These are phyloP conservation scores for Sodiomyces alkalinus DNA, from an alignment of 2,329 filamentous ascomycete species.

Conservation along the genomic window DNA sequence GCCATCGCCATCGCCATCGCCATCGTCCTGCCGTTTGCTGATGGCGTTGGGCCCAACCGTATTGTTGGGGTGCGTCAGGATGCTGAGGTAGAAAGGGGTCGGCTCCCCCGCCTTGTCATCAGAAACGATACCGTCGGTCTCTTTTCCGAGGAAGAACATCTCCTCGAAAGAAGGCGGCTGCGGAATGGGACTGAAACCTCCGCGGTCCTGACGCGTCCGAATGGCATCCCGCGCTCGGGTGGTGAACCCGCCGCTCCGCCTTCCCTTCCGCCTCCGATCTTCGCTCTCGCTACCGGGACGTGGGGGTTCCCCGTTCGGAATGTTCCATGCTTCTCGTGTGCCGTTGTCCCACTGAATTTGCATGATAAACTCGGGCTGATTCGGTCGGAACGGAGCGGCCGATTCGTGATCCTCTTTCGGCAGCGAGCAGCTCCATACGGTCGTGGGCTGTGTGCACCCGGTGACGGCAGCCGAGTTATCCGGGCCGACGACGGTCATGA, in stretches of 20 bases:
- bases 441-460: slow-evolving; percentile 56
- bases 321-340: slow-evolving; percentile 34
- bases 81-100: slow-evolving; percentile 76
- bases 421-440: slow-evolving; percentile 74
- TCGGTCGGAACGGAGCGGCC: slow-evolving; percentile 45
- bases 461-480: slow-evolving; percentile 48
- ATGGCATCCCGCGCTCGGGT: slow-evolving; percentile 7
- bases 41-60: slow-evolving; percentile 14
- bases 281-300: slow-evolving; percentile 11
- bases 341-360: slow-evolving; percentile 60
- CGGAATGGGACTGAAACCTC: slow-evolving; percentile 35
- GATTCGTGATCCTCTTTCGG: slow-evolving; percentile 61
- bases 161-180: slow-evolving; percentile 49
- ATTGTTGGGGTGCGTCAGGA: slow-evolving; percentile 35
- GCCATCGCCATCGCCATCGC: neutral
- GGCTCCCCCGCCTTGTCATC: slow-evolving; percentile 64
- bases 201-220: slow-evolving; percentile 9
- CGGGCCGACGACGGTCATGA: slow-evolving; percentile 63
- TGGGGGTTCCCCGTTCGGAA: slow-evolving; percentile 22
- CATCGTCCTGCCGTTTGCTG: slow-evolving; percentile 13
- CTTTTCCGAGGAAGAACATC: slow-evolving; percentile 69
- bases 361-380: slow-evolving; percentile 66
- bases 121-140: slow-evolving; percentile 57
- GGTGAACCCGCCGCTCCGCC: slow-evolving; percentile 1
- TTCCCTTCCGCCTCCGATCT: slow-evolving; percentile 3